These are phyloP conservation scores for Neolecta irregularis DNA, from an alignment of 1,139 yeast species.

Conservation along the genomic window DNA sequence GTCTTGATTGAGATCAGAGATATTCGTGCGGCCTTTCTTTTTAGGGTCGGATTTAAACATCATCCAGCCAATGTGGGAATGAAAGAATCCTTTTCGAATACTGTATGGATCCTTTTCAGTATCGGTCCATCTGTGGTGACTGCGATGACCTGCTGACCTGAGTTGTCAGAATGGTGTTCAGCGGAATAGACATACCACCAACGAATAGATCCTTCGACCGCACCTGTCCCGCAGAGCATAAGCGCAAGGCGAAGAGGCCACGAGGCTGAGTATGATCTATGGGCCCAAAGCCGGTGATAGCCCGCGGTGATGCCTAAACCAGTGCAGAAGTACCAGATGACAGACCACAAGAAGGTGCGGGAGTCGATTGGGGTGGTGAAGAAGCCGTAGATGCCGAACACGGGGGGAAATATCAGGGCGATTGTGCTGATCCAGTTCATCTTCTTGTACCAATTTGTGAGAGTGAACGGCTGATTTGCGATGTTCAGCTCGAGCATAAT, in stretches of 20 bases:
- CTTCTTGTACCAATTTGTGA: constrained; percentile 68
- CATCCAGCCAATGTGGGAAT: constrained; percentile 97
- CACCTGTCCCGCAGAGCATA: constrained; percentile 84
- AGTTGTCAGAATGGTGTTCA: too few relatives aligned
- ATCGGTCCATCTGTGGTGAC: constrained; percentile 95
- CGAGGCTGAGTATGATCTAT: constrained; percentile 68
- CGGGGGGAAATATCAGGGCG: constrained; percentile 61
- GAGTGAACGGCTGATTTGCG: constrained; percentile 84
- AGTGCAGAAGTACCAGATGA: constrained; percentile 48
- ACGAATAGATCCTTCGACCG: constrained; percentile 91
- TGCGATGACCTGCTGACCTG: constrained; percentile 90
- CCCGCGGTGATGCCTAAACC: constrained; percentile 96
- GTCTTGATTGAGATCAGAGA: constrained; percentile 77
- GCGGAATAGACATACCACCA: too few relatives aligned
- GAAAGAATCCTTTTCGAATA: constrained; percentile 92
- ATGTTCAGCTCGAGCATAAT: too few relatives aligned
- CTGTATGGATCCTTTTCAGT: constrained; percentile 94
- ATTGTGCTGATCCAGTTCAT: constrained; percentile 83
- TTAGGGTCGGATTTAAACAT: constrained; percentile 83
- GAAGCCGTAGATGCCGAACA: constrained; percentile 42
- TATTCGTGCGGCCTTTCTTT: constrained; percentile 90
- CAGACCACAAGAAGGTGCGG: constrained; percentile 47
- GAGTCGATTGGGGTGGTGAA: constrained; percentile 40
- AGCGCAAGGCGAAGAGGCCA: constrained; percentile 54
- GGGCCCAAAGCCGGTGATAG: constrained; percentile 78